Evolutionary conservation across 768 basidiomycete species (phyloP), one percentile per base, ranked within the genome.

Genomic region (Gymnopilus junonius): DNA sequence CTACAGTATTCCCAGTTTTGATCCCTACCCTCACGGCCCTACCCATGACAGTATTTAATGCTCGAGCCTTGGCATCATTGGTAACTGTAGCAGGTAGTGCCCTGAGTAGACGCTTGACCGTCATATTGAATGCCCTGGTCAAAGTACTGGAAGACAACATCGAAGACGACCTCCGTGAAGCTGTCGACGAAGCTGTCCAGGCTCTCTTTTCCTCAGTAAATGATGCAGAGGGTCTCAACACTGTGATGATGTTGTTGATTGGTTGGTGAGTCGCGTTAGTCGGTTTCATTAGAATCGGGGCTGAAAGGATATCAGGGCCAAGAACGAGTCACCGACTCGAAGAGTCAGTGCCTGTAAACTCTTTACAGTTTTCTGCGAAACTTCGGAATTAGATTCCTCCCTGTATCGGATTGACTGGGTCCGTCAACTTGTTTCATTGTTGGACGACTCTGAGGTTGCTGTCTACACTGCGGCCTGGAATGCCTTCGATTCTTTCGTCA

Each of bases 41-140:
- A 7, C 97, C 96, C 0, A 97, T 99, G 87, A 89, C 95, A 3
- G 87, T 91, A 8, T 99, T 98, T 88, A 99, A 99, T 71, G 94
- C 93, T 17, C 88, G 90, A 5, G 97, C 97, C 1, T 80, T 99
- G 10, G 91, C 90, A 2, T 90, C 95, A 0, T 83, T 99, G 39
- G 95, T 99, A 14, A 92, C 93, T 0, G 97, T 99, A 11, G 97
- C 97, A 39, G 97, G 97, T 2, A 85, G 84, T 57, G 95, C 97
- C 0, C 79, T 99, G 57, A 97, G 92, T 77, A 87, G 87, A 69
- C 87, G 96, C 21, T 75, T 99, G 51, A 89, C 85, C 3, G 82
- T 87, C 23, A 92, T 99, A 35, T 77, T 99, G 65, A 87, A 79
- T 56, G 86, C 97, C 0, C 79, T 99, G 15, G 88, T 95, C 58